Base-by-base conservation (phyloP, 768 basidiomycete genomes). In the Rhizopogon sp. region DNA sequence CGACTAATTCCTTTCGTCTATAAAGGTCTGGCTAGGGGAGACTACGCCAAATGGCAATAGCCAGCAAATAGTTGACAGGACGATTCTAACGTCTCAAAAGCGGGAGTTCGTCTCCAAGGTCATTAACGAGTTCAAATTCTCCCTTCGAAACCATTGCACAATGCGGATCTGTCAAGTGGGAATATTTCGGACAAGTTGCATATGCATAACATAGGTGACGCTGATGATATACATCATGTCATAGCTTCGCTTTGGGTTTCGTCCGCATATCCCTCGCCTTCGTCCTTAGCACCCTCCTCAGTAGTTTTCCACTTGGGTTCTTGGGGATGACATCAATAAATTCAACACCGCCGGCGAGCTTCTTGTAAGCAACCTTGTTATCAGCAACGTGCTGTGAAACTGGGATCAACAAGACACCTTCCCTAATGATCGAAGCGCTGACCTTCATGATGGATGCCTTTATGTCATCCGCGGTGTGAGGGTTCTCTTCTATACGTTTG, bases 221-320 rank as follows among this genome's bases (percentile, higher is more conserved):
- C 25, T 4, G 25, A 25, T 25, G 25, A 4, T 25, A 25, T 3
- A 25, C 8, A 33, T 25, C 11, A 25, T 2, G 42, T 70, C 60
- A 73, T 8, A 73, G 60, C 49, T 67, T 74, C 41, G 67, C 62
- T 42, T 52, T 60, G 1, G 46, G 25, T 9, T 45, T 56, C 17
- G n/a, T 11, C 29, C 29, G 58, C 52, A 53, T 11, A 22, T 29
- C 55, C 42, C 72, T 76, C 2, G 81, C 84, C 57, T 71, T 63
- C 20, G 82, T 82, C 37, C 83, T 71, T 22, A 86, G 65, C 10
- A 83, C 67, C 31, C 83, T 78, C 44, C 81, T 66, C 33, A 84
- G 75, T 44, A 85, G 74, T 65, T 86, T 86, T n/a, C 87, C 86
- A 22, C 83, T 84, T 2, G 85, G 82, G 60, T 84, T 87, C 74